Conservation (phyloP, 208 protist species). For the Trypanosomatidae sp. region DNA sequence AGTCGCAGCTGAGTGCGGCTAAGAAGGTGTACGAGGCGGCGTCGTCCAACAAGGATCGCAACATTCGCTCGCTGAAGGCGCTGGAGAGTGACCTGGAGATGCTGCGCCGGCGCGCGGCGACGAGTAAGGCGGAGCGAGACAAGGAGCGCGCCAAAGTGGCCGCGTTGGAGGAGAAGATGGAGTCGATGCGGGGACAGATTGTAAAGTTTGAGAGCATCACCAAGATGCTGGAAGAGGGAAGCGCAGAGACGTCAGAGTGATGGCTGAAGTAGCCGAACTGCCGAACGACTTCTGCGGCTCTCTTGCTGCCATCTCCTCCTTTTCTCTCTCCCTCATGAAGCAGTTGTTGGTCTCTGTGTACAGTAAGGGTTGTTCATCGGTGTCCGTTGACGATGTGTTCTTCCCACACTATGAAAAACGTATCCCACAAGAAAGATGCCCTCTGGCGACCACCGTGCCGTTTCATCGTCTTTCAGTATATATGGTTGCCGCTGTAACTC, state of each 20-base stretch:
- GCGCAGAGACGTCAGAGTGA: background rate
- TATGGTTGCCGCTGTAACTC: no score
- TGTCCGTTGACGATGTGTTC: no score
- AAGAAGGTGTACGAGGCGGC: conserved; percentile 60
- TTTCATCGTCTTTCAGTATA: no score
- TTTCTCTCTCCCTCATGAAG: no score
- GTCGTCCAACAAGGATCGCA: conserved; percentile 46
- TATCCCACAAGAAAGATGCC: no score
- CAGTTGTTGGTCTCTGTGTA: no score
- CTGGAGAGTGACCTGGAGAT: conserved; percentile 49
- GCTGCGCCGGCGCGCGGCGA: conserved; percentile 37
- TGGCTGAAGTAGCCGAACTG: no score
- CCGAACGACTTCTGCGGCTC: no score
- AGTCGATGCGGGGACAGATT: conserved; percentile 38
- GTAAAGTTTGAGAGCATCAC: conserved; percentile 41
- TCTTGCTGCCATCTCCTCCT: background rate
- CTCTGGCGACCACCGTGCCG: no score
- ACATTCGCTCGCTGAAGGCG: conserved; percentile 38
- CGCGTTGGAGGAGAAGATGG: conserved; percentile 48
- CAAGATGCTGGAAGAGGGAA: conserved; percentile 11
- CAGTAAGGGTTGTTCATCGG: no score
- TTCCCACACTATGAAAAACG: no score
- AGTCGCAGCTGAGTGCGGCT: conserved; percentile 47
- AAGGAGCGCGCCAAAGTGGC: conserved; percentile 46
- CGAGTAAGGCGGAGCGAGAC: conserved; percentile 46